A percentile compares a stretch with the other conserved stretches of the same genome.
Conservation (phyloP, 2,329 filamentous ascomycete species). For the Pleomassaria siparia region DNA sequence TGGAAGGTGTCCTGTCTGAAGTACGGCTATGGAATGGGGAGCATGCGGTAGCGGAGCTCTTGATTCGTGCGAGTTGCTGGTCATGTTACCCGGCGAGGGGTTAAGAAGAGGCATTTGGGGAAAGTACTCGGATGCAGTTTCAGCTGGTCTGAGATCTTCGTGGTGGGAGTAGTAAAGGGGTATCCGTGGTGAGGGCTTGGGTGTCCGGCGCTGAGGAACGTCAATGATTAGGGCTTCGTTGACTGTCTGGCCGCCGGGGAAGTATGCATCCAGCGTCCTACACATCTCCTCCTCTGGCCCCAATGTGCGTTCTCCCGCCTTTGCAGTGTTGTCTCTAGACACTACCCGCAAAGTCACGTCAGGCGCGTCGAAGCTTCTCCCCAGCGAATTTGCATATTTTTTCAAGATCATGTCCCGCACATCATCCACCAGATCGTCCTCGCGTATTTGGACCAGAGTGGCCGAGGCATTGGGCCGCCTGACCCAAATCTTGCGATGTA, state of each 20-base stretch:
- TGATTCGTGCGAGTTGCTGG: conserved; percentile 41
- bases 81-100: conserved; percentile 43
- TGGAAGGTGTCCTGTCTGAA: conserved; percentile 78
- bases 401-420: conserved; percentile 87
- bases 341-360: conserved; percentile 80
- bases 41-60: conserved; percentile 43
- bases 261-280: conserved; percentile 77
- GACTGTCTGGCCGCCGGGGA: conserved; percentile 81
- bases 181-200: conserved; percentile 73
- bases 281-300: conserved; percentile 85
- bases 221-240: conserved; percentile 92
- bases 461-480: conserved; percentile 82
- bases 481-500: conserved; percentile 88
- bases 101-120: conserved; percentile 61
- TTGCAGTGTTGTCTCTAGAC: conserved; percentile 60
- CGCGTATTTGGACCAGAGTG: conserved; percentile 80
- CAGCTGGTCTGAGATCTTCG: conserved; percentile 67
- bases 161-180: conserved; percentile 55
- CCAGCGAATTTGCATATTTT: conserved; percentile 93
- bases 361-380: conserved; percentile 84
- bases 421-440: conserved; percentile 92
- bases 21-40: conserved; percentile 70
- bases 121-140: conserved; percentile 79
- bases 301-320: conserved; percentile 64
- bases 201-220: conserved; percentile 73